Evolutionary conservation across 192 early-diverging fungal genomes (phyloP), one percentile per base, ranked within the genome.

Genomic region (Mycoemilia scoparia): DNA sequence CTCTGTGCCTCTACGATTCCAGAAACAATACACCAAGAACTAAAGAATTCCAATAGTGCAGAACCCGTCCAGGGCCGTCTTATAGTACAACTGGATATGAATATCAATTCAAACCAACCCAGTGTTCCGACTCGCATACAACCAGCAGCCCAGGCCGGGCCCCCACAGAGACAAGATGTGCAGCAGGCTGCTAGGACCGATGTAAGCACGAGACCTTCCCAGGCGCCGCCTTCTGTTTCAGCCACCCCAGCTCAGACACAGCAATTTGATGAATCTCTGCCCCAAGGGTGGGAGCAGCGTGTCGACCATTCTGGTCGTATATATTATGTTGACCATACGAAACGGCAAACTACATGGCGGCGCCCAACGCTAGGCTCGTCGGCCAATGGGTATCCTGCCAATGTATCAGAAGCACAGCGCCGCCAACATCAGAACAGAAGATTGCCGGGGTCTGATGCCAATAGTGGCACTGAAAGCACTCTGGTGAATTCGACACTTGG

Each of bases 251-350:
- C 16, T 3, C 46, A 47, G 43, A 28, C 37, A 11, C 36, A 49
- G 10, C 48, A 56, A 25, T 39, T 49, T 5, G 49, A 45, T 10
- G 36, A 46, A 21, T 23, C 45, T n/a, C 46, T 70, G 28, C 52
- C 62, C 21, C 42, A 26, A 46, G 82, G 91, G 24, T 98, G 93
- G 93, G 93, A 98, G 70, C 70, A 87, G 32, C 76, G 93, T 34
- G 69, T 78, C 15, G 93, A 98, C 70, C 79, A 89, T 46, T 46
- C 90, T 29, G 84, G 87, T 6, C 74, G 93, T 2, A 78, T 80
- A 4, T 98, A 98, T 70, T 98, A 90, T 61, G 89, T 98, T 13
- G 90, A 98, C 60, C 93, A 98, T 54, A 95, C 85, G 57, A 79
- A 72, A n/a, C 73, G 90, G 22, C 79, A 77, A 9, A 98, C 93